phyloP scores from a whole-genome alignment of 257 asterid genomes.

The Solanum etuberosum region DNA sequence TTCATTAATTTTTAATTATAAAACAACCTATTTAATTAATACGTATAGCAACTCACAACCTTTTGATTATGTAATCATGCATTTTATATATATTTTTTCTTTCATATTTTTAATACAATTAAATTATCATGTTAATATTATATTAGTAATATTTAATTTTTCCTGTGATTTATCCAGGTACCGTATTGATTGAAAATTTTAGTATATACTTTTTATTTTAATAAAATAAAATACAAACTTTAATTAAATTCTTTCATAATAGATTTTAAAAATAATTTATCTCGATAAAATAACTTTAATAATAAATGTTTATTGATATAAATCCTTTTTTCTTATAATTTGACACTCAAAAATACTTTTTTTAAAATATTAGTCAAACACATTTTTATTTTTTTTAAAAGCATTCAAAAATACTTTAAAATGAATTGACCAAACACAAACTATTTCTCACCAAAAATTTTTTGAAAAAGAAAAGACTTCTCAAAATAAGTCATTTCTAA shows the following conservation, averaged over 20 bases:
- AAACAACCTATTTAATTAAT: background rate
- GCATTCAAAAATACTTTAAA: background rate
- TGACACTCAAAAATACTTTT: background rate
- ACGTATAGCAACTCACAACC: background rate
- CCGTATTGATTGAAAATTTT: background rate
- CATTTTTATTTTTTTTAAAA: background rate
- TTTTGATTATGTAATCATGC: background rate
- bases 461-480: rapidly evolving
- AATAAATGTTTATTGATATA: background rate
- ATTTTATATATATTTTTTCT: background rate
- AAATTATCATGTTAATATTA: background rate
- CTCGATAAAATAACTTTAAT: background rate
- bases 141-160: background rate
- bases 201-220: too few species aligned
- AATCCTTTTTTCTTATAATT: background rate
- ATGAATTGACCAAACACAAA: background rate
- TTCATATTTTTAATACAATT: background rate
- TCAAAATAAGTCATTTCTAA: background rate
- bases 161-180: background rate
- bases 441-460: background rate
- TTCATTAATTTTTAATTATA: too few species aligned
- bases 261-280: background rate
- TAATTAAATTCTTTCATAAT: background rate
- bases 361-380: background rate
- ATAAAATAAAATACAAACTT: background rate